phyloP scores from a whole-genome alignment of 164 flowering plant genomes.

The Euptelea pleiosperma region DNA sequence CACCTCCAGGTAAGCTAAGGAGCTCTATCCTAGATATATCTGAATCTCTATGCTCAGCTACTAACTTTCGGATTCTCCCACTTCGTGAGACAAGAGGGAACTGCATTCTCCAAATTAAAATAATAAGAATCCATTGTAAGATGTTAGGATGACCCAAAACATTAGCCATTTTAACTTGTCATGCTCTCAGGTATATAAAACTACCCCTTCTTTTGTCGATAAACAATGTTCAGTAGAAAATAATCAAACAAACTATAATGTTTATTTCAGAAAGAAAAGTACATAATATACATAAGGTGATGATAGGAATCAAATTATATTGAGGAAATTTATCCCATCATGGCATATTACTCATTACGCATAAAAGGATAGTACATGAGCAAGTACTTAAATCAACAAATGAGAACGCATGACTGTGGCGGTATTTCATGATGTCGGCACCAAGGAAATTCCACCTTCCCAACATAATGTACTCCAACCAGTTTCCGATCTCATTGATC shows the following conservation, averaged over 20 bases:
- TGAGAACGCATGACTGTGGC: too few relatives aligned
- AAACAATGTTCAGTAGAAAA: too few relatives aligned
- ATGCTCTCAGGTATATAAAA: background rate
- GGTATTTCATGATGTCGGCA: too few relatives aligned
- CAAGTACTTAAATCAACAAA: too few relatives aligned
- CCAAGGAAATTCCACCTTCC: too few relatives aligned
- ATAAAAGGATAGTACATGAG: too few relatives aligned
- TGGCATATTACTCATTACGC: too few relatives aligned
- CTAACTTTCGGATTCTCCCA: conserved; percentile 64
- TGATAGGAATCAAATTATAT: too few relatives aligned
- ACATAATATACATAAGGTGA: background rate
- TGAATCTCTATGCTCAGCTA: conserved; percentile 60
- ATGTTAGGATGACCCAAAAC: background rate
- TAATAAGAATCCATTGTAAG: conserved; percentile 5
- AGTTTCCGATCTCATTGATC: too few relatives aligned
- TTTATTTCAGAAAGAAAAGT: background rate
- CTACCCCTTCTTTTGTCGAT: background rate
- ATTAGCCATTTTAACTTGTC: background rate
- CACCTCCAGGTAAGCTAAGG: conserved; percentile 70
- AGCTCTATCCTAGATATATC: conserved; percentile 60
- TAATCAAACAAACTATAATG: background rate
- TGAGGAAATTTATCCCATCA: too few relatives aligned
- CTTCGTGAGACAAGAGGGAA: conserved; percentile 87
- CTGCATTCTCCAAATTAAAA: conserved; percentile 34
- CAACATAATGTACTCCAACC: too few relatives aligned